Conservation (phyloP, 2,329 filamentous ascomycete genomes). For the Cladosporium colombiae region DNA sequence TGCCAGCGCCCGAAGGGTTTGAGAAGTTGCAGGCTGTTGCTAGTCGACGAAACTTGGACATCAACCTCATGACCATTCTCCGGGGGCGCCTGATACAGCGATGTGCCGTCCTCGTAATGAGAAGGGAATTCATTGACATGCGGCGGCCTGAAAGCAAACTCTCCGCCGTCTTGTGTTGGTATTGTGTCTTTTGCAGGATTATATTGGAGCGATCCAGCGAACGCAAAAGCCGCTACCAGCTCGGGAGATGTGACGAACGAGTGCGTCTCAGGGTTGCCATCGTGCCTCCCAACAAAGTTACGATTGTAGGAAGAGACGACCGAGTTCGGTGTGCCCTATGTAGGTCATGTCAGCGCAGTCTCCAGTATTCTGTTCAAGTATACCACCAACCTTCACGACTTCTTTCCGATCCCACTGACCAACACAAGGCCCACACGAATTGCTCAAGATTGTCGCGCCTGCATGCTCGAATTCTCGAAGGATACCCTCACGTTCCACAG, state of each 20-base stretch:
- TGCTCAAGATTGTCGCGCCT: constrained; percentile 89
- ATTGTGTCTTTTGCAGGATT: constrained; percentile 91
- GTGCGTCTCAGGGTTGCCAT: constrained; percentile 91
- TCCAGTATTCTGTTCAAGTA: constrained; percentile 11
- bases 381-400: constrained; percentile 61
- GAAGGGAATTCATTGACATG: constrained; percentile 77
- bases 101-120: constrained; percentile 80
- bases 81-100: constrained; percentile 96
- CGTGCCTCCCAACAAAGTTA: constrained; percentile 98
- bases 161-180: constrained; percentile 92
- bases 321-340: constrained; percentile 93
- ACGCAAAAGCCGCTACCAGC: constrained; percentile 79
- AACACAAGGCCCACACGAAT: constrained; percentile 88
- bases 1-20: constrained; percentile 85
- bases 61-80: constrained; percentile 69
- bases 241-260: constrained; percentile 91
- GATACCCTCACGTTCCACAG: constrained; percentile 63
- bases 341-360: constrained; percentile 62
- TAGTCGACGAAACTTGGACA: constrained; percentile 83
- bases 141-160: constrained; percentile 82
- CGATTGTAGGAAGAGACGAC: constrained; percentile 99
- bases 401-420: constrained; percentile 60
- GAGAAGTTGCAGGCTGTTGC: constrained; percentile 92
- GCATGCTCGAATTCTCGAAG: constrained; percentile 94
- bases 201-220: constrained; percentile 84